These are phyloP conservation scores for Mortierella sp. DNA, from an alignment of 371 early-diverging fungal species.

Conservation along the genomic window DNA sequence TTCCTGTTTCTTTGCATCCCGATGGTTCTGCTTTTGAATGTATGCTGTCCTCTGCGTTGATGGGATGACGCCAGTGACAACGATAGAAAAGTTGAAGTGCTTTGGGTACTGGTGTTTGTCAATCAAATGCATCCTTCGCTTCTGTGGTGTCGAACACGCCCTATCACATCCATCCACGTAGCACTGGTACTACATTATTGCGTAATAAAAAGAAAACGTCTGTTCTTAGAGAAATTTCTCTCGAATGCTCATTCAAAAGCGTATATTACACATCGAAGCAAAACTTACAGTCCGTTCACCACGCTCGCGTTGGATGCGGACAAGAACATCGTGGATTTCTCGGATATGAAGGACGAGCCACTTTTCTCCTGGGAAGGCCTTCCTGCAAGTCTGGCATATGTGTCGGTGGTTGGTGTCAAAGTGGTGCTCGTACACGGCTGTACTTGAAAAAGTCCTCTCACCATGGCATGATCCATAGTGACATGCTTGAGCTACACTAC, in stretches of 20 bases:
- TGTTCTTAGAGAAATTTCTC: background rate
- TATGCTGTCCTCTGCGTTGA: constrained; percentile 54
- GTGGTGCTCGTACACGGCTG: constrained; percentile 68
- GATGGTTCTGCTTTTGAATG: constrained; percentile 11
- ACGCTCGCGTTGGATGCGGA: constrained; percentile 66
- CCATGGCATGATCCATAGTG: constrained; percentile 48
- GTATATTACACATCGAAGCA: background rate
- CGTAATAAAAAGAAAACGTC: background rate
- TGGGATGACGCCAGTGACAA: constrained; percentile 64
- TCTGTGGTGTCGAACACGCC: constrained; percentile 64
- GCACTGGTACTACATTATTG: constrained; percentile 71
- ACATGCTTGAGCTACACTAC: constrained; percentile 43
- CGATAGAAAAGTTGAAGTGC: constrained; percentile 77
- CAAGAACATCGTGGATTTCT: constrained; percentile 68
- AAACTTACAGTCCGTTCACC: constrained; percentile 73
- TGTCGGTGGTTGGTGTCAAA: constrained; percentile 70
- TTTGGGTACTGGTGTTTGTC: constrained; percentile 77
- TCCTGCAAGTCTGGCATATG: constrained; percentile 66
- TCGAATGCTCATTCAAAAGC: background rate
- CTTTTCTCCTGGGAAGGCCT: constrained; percentile 65
- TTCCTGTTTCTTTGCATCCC: constrained; percentile 21
- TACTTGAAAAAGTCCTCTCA: constrained; percentile 54
- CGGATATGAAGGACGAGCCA: constrained; percentile 71
- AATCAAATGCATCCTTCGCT: constrained; percentile 75
- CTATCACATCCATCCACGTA: constrained; percentile 76